Evolutionary conservation across 495 filamentous ascomycete genomes (phyloP), one percentile per base, ranked within the genome.

Genomic region (Viridothelium virens): DNA sequence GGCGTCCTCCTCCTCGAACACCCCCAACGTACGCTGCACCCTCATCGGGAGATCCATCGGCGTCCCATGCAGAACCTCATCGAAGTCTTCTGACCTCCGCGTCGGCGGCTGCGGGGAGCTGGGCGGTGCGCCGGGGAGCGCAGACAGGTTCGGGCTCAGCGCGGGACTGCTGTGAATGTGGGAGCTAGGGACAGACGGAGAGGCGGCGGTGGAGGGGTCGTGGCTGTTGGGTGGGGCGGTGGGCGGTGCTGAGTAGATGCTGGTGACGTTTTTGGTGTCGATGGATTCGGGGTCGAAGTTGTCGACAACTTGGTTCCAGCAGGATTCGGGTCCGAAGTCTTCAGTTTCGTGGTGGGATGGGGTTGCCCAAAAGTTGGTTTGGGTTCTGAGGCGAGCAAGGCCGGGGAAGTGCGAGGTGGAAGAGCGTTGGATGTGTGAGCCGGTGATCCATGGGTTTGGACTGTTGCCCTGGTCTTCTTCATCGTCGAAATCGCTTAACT

Each of bases 161-260:
- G 53, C 31, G 53, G 53, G 53, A 14, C 25, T 59, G 53, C 14
- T 34, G 53, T 59, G 31, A 0, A 31, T 31, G 1, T 7, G 53
- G 25, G 25, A 7, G 53, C 5, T 36, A 4, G 53, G 14, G 41
- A 14, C 6, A 7, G 41, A 44, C 0, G 41, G 41, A 1, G 25
- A 31, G 53, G 53, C 7, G 53, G 18, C 14, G 48, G 48, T 10
- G 53, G 18, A 14, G 48, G 12, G 53, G 53, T 34, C 25, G 25
- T 59, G 53, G 31, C 53, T 59, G 53, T 59, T 59, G 4, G 53
- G 53, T 59, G 53, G 53, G 25, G 31, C 53, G 53, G 53, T 34
- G 25, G 31, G 53, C 5, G 53, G 53, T 7, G 53, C 3, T 1
- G 53, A 31, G n/a, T 7, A 6, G n/a, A 31, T 10, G 31, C 5